These are phyloP conservation scores for Lepidium sativum DNA, from an alignment of 345 rosid species.

Conservation along the genomic window DNA sequence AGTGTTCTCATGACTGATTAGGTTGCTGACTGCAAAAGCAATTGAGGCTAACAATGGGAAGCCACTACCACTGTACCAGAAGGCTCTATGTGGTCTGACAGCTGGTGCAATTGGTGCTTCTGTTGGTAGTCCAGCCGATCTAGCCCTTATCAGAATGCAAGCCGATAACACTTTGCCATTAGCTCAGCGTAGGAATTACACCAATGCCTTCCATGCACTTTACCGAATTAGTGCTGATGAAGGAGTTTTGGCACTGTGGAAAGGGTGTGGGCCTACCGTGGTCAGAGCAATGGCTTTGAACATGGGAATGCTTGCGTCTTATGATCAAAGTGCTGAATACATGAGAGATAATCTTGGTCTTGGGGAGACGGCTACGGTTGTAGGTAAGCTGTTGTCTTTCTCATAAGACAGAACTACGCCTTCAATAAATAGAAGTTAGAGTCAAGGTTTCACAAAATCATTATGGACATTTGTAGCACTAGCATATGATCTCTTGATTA, in stretches of 20 bases:
- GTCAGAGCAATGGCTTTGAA: constrained; percentile 99
- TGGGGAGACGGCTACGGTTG: constrained; percentile 65
- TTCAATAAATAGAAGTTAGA: not conserved
- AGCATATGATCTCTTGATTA: not conserved
- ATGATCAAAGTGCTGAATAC: constrained; percentile 92
- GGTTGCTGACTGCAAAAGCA: constrained; percentile 88
- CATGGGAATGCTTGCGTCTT: constrained; percentile 99
- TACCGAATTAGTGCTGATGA: constrained; percentile 72
- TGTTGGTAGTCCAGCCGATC: constrained; percentile 92
- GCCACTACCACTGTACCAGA: constrained; percentile 95
- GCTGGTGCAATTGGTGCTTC: constrained; percentile 98
- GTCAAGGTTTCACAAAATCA: not conserved
- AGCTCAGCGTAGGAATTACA: constrained; percentile 87
- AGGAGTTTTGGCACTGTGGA: constrained; percentile 96
- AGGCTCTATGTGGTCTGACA: constrained; percentile 94
- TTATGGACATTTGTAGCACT: not conserved
- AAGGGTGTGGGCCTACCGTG: constrained; percentile 99
- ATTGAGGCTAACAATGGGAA: constrained; percentile 84
- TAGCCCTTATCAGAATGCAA: constrained; percentile 98
- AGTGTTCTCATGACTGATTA: constrained; percentile 18
- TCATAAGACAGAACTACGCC: not conserved
- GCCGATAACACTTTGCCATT: constrained; percentile 89
- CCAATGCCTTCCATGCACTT: constrained; percentile 96
- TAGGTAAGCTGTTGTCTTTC: constrained; percentile 29
- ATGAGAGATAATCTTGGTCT: constrained; percentile 67